Percentiles rank a stretch among this genome's conserved stretches.
phyloP scores from a whole-genome alignment of 805 yeast species.

The Maudiozyma bulderi region DNA sequence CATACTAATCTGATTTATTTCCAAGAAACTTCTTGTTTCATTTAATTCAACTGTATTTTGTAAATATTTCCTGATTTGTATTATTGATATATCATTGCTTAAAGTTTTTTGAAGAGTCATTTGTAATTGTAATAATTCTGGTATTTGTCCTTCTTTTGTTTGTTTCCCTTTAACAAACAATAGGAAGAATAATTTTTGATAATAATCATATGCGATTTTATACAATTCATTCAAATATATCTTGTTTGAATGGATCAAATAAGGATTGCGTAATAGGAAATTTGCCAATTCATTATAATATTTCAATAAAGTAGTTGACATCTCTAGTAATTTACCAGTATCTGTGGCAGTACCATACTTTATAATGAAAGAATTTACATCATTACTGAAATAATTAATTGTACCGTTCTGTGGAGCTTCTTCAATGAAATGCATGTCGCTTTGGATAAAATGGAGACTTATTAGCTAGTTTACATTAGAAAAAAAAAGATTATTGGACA shows the following conservation, averaged over 20 bases:
- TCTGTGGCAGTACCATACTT: neutral
- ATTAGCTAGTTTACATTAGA: no score
- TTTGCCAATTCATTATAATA: neutral
- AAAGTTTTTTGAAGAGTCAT: neutral
- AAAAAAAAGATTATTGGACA: no score
- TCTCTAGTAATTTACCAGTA: neutral
- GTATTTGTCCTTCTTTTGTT: neutral
- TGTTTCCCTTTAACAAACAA: neutral
- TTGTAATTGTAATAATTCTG: neutral
- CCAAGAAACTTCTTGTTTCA: neutral
- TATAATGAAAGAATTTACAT: neutral
- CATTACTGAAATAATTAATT: neutral
- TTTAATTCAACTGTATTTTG: neutral
- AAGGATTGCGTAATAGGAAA: neutral
- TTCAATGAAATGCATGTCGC: neutral
- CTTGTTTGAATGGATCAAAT: neutral
- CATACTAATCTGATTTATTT: neutral
- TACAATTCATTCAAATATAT: neutral
- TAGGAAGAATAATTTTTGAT: neutral
- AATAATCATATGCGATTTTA: neutral
- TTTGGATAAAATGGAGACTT: no score
- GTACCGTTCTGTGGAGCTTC: neutral
- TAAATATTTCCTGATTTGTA: neutral
- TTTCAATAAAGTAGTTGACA: neutral
- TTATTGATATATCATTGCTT: neutral